phyloP scores from a whole-genome alignment of 1,284 basidiomycete genomes.

The Rhodotorula sp. region DNA sequence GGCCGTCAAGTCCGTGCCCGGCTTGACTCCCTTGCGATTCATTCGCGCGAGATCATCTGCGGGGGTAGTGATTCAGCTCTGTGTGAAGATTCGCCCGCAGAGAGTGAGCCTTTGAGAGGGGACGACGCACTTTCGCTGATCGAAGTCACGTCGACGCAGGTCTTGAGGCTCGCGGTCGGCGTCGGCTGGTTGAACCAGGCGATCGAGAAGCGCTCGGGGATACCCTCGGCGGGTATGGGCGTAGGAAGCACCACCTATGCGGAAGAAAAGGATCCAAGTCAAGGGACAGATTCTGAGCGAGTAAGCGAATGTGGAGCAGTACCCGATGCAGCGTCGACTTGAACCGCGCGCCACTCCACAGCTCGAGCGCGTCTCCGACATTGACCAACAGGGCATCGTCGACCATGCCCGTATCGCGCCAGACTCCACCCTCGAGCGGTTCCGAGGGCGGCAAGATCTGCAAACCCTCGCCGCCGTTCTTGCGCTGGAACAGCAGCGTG shows the following conservation, averaged over 20 bases:
- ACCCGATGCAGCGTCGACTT: slow-evolving; percentile 40
- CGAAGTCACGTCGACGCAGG: slow-evolving; percentile 26
- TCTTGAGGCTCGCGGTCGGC: slow-evolving; percentile 23
- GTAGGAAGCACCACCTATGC: slow-evolving; percentile 27
- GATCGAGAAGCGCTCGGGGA: slow-evolving; percentile 35
- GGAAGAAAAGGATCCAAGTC: neutral
- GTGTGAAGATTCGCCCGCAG: too few species aligned
- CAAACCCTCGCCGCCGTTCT: slow-evolving; percentile 30
- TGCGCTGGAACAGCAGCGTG: slow-evolving; percentile 35
- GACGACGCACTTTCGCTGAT: slow-evolving; percentile 26
- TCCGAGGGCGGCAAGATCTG: slow-evolving; percentile 33
- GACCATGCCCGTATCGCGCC: slow-evolving; percentile 30
- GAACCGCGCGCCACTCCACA: slow-evolving; percentile 34
- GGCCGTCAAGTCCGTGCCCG: slow-evolving; percentile 24
- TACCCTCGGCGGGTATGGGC: slow-evolving; percentile 26
- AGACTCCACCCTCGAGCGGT: slow-evolving; percentile 21
- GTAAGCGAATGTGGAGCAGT: too few species aligned
- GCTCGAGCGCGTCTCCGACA: slow-evolving; percentile 17
- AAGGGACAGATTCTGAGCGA: neutral
- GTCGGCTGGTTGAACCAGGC: slow-evolving; percentile 39
- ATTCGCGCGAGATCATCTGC: slow-evolving; percentile 33
- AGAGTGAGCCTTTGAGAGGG: neutral
- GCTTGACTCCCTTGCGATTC: slow-evolving; percentile 35
- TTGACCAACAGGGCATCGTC: slow-evolving; percentile 35
- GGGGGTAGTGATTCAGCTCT: neutral